Percentiles rank a stretch among this genome's conserved stretches.
phyloP scores from a whole-genome alignment of 176 grass and related monocot species.

The Otatea glauca region DNA sequence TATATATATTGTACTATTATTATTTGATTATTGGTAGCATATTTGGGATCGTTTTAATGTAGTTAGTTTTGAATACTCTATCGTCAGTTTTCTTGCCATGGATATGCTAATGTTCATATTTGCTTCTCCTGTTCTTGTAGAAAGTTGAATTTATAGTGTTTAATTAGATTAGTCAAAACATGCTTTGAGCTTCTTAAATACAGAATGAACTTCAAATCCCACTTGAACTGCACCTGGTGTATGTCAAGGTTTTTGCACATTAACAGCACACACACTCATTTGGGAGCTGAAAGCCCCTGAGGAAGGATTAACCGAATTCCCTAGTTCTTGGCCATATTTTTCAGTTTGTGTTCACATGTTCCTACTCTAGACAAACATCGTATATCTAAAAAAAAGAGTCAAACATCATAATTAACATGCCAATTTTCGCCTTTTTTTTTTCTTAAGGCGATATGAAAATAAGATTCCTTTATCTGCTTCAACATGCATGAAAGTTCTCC shows the following conservation, averaged over 20 bases:
- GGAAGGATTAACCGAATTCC: too few relatives aligned
- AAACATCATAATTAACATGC: too few relatives aligned
- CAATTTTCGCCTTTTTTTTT: too few relatives aligned
- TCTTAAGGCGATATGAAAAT: too few relatives aligned
- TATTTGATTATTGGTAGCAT: not conserved
- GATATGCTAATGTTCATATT: not conserved
- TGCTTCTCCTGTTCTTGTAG: not conserved
- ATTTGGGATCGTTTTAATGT: not conserved
- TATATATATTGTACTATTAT: not conserved
- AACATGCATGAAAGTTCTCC: too few relatives aligned
- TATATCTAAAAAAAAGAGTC: too few relatives aligned
- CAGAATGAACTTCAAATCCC: not conserved
- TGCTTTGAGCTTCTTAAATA: not conserved
- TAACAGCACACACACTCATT: not conserved
- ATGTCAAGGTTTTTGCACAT: not conserved
- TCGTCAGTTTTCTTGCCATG: not conserved
- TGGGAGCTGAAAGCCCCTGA: not conserved
- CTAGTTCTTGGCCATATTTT: too few relatives aligned
- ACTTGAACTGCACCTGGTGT: not conserved
- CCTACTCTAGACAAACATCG: too few relatives aligned
- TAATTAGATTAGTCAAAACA: not conserved
- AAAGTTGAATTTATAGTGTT: not conserved
- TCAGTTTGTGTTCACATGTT: too few relatives aligned
- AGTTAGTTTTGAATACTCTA: not conserved
- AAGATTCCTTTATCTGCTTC: too few relatives aligned